phyloP scores from a whole-genome alignment of 176 grass and related monocot species.

The Zea luxurians region DNA sequence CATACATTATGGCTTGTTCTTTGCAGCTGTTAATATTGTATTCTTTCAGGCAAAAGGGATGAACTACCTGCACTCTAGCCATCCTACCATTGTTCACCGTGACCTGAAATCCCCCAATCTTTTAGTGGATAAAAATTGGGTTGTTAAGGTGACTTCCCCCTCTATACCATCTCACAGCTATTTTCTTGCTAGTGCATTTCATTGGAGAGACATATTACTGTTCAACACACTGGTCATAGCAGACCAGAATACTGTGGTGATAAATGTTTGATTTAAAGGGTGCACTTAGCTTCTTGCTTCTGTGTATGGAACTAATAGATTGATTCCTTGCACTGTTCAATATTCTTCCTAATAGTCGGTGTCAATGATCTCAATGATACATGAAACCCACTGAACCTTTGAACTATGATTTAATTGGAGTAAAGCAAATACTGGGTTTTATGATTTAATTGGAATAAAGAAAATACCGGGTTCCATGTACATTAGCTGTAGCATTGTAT shows the following conservation, averaged over 20 bases:
- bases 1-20: conserved; percentile 29
- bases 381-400: not conserved
- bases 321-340: conserved; percentile 14
- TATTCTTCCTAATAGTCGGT: conserved; percentile 8
- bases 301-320: conserved; percentile 23
- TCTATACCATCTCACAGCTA: not conserved
- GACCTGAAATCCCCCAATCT: conserved; percentile 99
- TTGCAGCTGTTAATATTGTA: conserved; percentile 23
- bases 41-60: conserved; percentile 90
- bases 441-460: not conserved
- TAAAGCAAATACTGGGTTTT: not conserved
- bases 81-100: conserved; percentile 96
- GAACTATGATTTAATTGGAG: not conserved
- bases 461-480: not conserved
- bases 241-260: not conserved
- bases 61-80: conserved; percentile 93
- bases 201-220: conserved; percentile 1
- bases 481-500: conserved; percentile 1
- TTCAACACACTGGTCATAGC: not conserved
- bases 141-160: conserved; percentile 71
- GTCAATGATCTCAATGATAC: not conserved
- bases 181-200: conserved; percentile 34
- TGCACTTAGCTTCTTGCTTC: not conserved
- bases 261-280: conserved; percentile 19
- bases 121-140: conserved; percentile 99